These are phyloP conservation scores for Citrullus colocynthis DNA, from an alignment of 306 rosid genomes.

Conservation along the genomic window DNA sequence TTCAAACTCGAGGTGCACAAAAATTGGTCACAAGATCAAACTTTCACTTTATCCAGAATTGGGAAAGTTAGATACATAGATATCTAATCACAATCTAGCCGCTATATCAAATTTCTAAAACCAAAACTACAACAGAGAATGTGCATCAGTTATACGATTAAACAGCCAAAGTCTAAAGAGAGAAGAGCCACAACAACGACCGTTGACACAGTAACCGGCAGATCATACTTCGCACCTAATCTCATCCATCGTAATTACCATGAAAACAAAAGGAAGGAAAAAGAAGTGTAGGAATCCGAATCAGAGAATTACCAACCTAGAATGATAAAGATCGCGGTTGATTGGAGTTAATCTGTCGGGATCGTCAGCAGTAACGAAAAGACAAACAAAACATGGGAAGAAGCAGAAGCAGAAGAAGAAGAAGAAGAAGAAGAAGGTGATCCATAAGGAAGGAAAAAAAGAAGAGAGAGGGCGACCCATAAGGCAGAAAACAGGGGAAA, in stretches of 20 bases:
- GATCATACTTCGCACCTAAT: not conserved
- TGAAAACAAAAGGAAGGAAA: not conserved
- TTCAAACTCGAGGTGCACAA: not conserved
- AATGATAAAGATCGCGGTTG: constrained; percentile 83
- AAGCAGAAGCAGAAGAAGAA: constrained; percentile 13
- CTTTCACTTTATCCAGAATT: not conserved
- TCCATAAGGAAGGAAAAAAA: constrained; percentile 21
- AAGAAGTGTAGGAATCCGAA: not conserved
- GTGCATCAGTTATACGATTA: not conserved
- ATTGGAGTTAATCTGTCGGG: constrained; percentile 30
- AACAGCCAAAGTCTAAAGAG: not conserved
- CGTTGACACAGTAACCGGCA: not conserved
- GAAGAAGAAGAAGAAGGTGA: constrained; percentile 7
- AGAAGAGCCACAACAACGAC: not conserved
- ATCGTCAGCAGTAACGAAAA: constrained; percentile 31
- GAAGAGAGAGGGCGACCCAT: constrained; percentile 47
- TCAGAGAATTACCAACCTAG: constrained; percentile 31
- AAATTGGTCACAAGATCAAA: not conserved
- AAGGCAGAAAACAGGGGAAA: constrained; percentile 6
- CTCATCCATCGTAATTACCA: not conserved
- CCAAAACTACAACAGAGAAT: not conserved
- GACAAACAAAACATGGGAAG: constrained; percentile 27
- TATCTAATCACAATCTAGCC: not conserved
- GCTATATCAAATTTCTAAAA: not conserved
- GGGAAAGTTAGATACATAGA: not conserved